Conservation (phyloP, 1,139 yeast species). For the Yamadazyma aaseri region DNA sequence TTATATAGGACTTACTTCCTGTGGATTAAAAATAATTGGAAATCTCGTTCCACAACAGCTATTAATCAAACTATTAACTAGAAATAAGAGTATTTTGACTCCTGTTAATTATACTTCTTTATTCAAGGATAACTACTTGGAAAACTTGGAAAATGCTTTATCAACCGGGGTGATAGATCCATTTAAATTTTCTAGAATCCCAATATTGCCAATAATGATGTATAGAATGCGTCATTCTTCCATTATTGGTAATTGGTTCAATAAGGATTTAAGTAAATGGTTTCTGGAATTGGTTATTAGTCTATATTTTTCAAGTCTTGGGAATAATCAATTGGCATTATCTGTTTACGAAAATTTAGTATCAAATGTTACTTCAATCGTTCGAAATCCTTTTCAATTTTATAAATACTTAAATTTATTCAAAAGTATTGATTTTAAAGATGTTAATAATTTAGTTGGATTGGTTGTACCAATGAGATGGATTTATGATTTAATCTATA, state of each 20-base stretch:
- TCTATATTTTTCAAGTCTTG: slow-evolving; percentile 40
- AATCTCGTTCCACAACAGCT: slow-evolving; percentile 36
- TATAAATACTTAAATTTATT: slow-evolving; percentile 15
- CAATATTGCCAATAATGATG: slow-evolving; percentile 39
- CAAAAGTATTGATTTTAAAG: slow-evolving; percentile 29
- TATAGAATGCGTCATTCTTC: slow-evolving; percentile 43
- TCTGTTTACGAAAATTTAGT: slow-evolving; percentile 16
- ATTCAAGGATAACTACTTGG: slow-evolving; percentile 20
- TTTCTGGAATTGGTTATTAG: slow-evolving; percentile 35
- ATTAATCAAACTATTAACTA: slow-evolving; percentile 30
- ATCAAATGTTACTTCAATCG: slow-evolving; percentile 6
- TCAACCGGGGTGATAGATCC: slow-evolving; percentile 40
- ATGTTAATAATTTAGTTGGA: slow-evolving; percentile 33
- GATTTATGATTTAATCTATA: slow-evolving; percentile 37
- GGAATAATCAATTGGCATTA: slow-evolving; percentile 32
- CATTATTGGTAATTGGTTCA: slow-evolving; percentile 28
- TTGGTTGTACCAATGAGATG: slow-evolving; percentile 37
- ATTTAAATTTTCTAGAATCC: slow-evolving; percentile 39
- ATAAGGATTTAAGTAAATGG: slow-evolving; percentile 20
- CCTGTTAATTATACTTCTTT: slow-evolving; percentile 16
- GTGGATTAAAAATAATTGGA: slow-evolving; percentile 42
- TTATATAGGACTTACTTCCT: slow-evolving; percentile 40
- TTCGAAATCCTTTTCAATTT: slow-evolving; percentile 12
- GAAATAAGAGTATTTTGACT: slow-evolving; percentile 3
- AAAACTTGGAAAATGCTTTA: slow-evolving; percentile 34